Conservation (phyloP, 176 grass and related monocot genomes). For the Cenchrus fungigraminus region DNA sequence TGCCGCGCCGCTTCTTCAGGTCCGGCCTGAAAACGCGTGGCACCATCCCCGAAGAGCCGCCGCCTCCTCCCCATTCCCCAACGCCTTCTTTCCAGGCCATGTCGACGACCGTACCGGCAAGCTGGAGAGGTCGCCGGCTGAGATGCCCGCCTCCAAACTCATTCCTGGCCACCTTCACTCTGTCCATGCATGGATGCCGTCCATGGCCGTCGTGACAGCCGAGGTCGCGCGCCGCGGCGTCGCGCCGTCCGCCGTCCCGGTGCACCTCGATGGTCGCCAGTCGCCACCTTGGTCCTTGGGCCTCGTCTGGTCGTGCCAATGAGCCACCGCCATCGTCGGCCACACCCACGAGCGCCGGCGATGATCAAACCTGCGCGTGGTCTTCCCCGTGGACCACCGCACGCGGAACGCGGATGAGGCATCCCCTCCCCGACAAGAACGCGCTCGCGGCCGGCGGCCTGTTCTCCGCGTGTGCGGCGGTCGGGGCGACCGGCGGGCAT, state of each 20-base stretch:
- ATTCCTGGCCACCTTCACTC: conserved; percentile 41
- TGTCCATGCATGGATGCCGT: conserved; percentile 36
- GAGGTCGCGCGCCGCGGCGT: background rate
- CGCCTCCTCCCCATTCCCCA: background rate
- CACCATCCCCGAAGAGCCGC: too few species aligned
- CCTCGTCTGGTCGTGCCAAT: conserved; percentile 44
- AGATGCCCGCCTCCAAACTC: background rate
- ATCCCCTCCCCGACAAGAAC: too few species aligned
- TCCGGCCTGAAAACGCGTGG: too few species aligned
- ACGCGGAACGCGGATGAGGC: background rate
- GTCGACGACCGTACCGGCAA: too few species aligned
- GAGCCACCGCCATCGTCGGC: background rate
- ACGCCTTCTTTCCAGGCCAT: background rate
- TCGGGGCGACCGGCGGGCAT: background rate
- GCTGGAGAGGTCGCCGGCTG: too few species aligned
- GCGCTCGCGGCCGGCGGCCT: conserved; percentile 27
- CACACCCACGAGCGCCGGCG: too few species aligned
- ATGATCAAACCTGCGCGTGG: background rate
- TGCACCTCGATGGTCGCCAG: too few species aligned
- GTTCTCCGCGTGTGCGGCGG: conserved; percentile 23
- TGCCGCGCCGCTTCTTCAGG: too few species aligned
- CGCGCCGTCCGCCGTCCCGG: too few species aligned
- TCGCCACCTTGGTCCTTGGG: background rate
- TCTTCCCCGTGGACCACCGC: conserved; percentile 49
- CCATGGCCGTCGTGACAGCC: background rate